A percentile compares a stretch with the other conserved stretches of the same genome.
Evolutionary conservation across 129 eudicot genomes (phyloP).

Genomic region (Pulicaria dysenterica): DNA sequence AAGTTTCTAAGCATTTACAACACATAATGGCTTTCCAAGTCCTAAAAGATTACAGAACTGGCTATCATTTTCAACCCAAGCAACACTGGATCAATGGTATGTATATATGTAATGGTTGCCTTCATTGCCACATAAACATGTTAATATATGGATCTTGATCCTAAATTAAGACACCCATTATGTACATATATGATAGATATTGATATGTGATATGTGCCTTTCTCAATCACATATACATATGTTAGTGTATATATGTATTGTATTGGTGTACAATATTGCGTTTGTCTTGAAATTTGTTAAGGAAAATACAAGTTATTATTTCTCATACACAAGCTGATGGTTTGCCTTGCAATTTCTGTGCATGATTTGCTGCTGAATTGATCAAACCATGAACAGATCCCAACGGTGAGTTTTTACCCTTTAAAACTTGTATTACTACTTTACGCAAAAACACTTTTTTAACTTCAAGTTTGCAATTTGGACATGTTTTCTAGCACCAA

Average conservation of each 20-base stretch:
- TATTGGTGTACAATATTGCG: neutral
- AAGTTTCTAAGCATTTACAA: slow-evolving; percentile 29
- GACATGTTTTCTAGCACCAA: slow-evolving; percentile 51
- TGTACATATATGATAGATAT: no score
- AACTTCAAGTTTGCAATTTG: neutral
- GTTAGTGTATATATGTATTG: neutral
- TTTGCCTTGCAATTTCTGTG: slow-evolving; percentile 13
- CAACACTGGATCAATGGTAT: slow-evolving; percentile 80
- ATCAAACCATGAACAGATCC: slow-evolving; percentile 55
- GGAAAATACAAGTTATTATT: neutral
- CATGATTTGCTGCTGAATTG: slow-evolving; percentile 28
- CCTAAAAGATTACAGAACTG: slow-evolving; percentile 46
- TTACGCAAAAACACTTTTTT: neutral
- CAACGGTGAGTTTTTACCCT: slow-evolving; percentile 52
- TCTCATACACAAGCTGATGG: slow-evolving; percentile 9
- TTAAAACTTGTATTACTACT: neutral
- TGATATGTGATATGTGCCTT: no score
- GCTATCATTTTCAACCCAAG: slow-evolving; percentile 72
- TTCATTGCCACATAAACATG: neutral
- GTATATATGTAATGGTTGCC: neutral
- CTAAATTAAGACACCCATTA: no score
- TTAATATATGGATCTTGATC: neutral
- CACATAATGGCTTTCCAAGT: slow-evolving; percentile 6
- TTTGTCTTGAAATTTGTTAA: neutral
- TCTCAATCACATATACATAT: no score